Evolutionary conservation across 2,329 filamentous ascomycete species (phyloP).

Genomic region (Alternaria burnsii): DNA sequence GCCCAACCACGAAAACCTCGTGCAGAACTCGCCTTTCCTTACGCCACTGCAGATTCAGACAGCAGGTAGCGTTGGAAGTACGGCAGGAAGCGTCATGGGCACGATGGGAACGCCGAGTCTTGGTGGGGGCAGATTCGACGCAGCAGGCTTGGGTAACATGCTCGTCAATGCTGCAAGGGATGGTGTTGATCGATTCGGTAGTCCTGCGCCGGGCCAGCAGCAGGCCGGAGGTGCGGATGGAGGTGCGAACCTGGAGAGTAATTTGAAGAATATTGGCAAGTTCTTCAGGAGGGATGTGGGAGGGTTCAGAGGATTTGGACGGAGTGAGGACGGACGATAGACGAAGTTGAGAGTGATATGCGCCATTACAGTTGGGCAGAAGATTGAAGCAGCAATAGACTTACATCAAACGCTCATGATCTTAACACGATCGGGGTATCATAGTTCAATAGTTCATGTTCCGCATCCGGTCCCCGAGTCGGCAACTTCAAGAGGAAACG

Average conservation of each 20-base stretch:
- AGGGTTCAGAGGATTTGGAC: conserved; percentile 48
- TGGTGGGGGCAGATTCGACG: conserved; percentile 70
- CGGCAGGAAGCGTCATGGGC: conserved; percentile 51
- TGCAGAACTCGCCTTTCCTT: conserved; percentile 46
- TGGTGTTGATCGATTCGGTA: conserved; percentile 79
- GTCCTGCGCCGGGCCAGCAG: conserved; percentile 49
- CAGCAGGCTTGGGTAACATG: conserved; percentile 83
- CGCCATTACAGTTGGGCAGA: not conserved
- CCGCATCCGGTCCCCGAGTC: not conserved
- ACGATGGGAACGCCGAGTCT: conserved; percentile 49
- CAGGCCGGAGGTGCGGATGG: conserved; percentile 36
- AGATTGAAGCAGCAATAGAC: not conserved
- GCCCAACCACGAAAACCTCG: conserved; percentile 71
- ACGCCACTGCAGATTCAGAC: conserved; percentile 47
- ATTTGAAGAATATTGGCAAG: conserved; percentile 93
- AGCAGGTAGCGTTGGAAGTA: conserved; percentile 53
- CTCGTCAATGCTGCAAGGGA: conserved; percentile 88
- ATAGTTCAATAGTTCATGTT: not conserved
- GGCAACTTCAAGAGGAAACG: not conserved
- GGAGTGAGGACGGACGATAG: conserved; percentile 44
- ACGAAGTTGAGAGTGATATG: not conserved
- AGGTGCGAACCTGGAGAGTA: conserved; percentile 83
- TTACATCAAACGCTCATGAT: not conserved
- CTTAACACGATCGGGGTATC: conserved; percentile 5
- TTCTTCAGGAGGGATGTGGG: conserved; percentile 92